phyloP scores from a whole-genome alignment of 192 early-diverging fungal species.

The Coemansia erecta region DNA sequence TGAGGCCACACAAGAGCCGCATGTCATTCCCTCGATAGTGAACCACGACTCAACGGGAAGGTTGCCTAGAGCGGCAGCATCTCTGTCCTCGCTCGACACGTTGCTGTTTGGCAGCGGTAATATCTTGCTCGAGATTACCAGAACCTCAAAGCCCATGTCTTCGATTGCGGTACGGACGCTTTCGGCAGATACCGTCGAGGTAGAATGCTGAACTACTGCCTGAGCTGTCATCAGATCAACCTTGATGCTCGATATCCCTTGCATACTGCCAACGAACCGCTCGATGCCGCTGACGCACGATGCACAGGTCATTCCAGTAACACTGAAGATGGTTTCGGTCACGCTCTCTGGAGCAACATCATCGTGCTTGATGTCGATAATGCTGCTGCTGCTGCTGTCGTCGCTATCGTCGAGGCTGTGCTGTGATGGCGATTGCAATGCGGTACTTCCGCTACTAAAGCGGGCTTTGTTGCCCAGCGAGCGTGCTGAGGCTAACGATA shows the following conservation, averaged over 20 bases:
- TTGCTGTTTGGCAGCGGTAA: not conserved
- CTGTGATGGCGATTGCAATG: slow-evolving; percentile 11
- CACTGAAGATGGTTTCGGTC: slow-evolving; percentile 51
- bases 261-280: slow-evolving; percentile 26
- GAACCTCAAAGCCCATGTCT: slow-evolving; percentile 73
- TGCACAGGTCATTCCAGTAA: slow-evolving; percentile 84
- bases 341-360: slow-evolving; percentile 20
- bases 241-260: slow-evolving; percentile 56
- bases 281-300: slow-evolving; percentile 78
- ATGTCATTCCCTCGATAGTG: slow-evolving; percentile 88
- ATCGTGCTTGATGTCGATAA: not conserved
- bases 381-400: slow-evolving; percentile 2
- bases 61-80: slow-evolving; percentile 14
- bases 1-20: slow-evolving; percentile 83
- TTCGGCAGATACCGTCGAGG: slow-evolving; percentile 18
- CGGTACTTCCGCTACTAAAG: slow-evolving; percentile 5
- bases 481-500: not conserved
- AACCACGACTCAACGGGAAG: slow-evolving; percentile 43
- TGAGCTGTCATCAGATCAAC: slow-evolving; percentile 67
- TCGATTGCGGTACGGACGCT: slow-evolving; percentile 60
- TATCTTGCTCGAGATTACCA: slow-evolving; percentile 31
- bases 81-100: not conserved
- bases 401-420: not conserved
- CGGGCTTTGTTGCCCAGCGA: not conserved
- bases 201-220: slow-evolving; percentile 56